A percentile compares a stretch with the other conserved stretches of the same genome.
These are phyloP conservation scores for Cenchrus purpureus DNA, from an alignment of 176 grass and related monocot species.

Conservation along the genomic window DNA sequence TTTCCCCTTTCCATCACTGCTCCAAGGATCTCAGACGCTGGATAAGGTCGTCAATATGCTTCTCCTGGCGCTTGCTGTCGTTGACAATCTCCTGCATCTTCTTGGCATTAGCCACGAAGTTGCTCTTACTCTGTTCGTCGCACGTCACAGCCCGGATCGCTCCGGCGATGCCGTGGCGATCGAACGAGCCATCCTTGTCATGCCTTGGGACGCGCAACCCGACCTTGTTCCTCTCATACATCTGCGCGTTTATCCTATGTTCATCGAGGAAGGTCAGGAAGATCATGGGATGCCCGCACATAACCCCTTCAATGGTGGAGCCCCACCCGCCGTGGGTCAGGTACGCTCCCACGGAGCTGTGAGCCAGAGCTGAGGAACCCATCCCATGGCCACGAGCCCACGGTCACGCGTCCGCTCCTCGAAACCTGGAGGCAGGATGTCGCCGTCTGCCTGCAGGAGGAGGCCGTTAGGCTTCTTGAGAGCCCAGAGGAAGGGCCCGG, in stretches of 20 bases:
- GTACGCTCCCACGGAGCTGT: constrained; percentile 42
- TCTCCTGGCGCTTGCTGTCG: background rate
- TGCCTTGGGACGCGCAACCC: background rate
- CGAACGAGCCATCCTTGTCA: background rate
- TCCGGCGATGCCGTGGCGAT: background rate
- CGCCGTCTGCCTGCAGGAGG: too few species aligned
- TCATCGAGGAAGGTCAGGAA: constrained; percentile 38
- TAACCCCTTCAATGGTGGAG: constrained; percentile 51
- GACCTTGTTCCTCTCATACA: background rate
- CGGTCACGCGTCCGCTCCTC: background rate
- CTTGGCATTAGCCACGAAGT: background rate
- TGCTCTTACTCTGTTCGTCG: background rate
- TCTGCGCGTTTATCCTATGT: constrained; percentile 30
- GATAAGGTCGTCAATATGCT: too few species aligned
- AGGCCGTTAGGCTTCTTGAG: background rate
- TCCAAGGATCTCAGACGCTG: too few species aligned
- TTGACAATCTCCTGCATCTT: background rate
- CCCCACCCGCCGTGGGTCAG: constrained; percentile 50
- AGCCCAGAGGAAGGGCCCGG: background rate
- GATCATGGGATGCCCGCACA: constrained; percentile 45
- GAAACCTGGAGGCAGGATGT: background rate
- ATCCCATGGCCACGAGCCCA: constrained; percentile 30
- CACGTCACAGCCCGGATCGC: background rate
- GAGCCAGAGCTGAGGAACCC: constrained; percentile 50
- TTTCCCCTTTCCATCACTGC: too few species aligned